A percentile compares a stretch with the other conserved stretches of the same genome.
phyloP scores from a whole-genome alignment of 1,284 basidiomycete species.

The Puccinia coronata region DNA sequence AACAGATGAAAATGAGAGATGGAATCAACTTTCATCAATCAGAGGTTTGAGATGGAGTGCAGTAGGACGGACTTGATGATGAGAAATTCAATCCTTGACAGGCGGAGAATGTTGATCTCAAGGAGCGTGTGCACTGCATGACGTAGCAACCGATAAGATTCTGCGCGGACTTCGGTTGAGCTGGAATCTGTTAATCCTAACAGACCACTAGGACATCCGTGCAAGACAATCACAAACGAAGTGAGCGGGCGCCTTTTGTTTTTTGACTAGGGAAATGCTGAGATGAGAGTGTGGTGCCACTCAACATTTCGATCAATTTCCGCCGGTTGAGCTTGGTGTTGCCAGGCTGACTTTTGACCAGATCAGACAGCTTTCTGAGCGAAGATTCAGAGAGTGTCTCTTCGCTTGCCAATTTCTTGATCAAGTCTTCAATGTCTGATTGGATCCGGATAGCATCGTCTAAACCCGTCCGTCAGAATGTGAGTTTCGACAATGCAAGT shows the following conservation, averaged over 20 bases:
- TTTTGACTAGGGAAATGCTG: not conserved
- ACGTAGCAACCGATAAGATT: constrained; percentile 39
- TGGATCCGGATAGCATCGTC: constrained; percentile 24
- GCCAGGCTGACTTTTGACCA: constrained; percentile 11
- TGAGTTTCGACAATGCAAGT: not conserved
- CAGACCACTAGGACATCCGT: constrained; percentile 21
- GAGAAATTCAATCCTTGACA: constrained; percentile 25
- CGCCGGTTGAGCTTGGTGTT: constrained; percentile 4
- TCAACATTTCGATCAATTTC: constrained; percentile 42
- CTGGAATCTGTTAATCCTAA: constrained; percentile 29
- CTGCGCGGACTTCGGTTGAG: constrained; percentile 26
- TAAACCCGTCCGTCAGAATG: not conserved
- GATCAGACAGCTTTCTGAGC: constrained; percentile 34
- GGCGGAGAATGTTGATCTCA: not conserved
- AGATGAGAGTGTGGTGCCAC: not conserved
- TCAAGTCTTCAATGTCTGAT: constrained; percentile 30
- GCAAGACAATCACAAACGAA: not conserved
- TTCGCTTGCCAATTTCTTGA: not conserved
- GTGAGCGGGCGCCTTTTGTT: not conserved
- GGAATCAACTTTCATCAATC: too few species aligned
- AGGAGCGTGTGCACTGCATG: constrained; percentile 6
- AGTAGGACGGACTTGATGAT: constrained; percentile 30
- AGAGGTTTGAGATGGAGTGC: too few species aligned
- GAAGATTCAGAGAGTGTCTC: constrained; percentile 8
- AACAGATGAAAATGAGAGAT: constrained; percentile 1